phyloP scores from a whole-genome alignment of 805 yeast species.

The Candida montana region DNA sequence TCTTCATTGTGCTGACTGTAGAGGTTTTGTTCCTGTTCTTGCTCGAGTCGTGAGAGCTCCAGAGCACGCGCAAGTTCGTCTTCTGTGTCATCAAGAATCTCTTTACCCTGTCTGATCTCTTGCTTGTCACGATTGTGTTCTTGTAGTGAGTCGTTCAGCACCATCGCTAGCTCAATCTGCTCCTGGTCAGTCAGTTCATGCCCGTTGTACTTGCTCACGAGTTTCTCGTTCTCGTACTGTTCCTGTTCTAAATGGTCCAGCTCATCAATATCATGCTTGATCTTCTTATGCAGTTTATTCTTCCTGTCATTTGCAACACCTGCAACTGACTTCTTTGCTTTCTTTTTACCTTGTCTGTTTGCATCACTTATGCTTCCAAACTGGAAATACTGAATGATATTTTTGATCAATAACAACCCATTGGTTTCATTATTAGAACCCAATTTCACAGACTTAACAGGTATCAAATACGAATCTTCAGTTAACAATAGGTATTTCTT shows the following conservation, averaged over 20 bases:
- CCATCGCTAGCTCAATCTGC: constrained; percentile 24
- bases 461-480: constrained; percentile 11
- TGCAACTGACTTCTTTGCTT: constrained; percentile 12
- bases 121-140: constrained; percentile 9
- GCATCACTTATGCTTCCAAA: constrained; percentile 14
- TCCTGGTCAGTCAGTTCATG: constrained; percentile 16
- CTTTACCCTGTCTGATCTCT: constrained; percentile 2
- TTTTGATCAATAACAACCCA: constrained; percentile 17
- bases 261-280: constrained; percentile 20
- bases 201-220: constrained; percentile 22
- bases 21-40: neutral
- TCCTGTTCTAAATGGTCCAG: constrained; percentile 17
- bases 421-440: constrained; percentile 10
- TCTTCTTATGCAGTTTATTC: constrained; percentile 14
- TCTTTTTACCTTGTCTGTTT: neutral
- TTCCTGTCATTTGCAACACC: constrained; percentile 18
- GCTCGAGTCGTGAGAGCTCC: constrained; percentile 8
- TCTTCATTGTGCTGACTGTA: too few species aligned
- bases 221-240: constrained; percentile 8
- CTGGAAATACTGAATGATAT: constrained; percentile 21
- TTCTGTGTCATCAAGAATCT: constrained; percentile 10
- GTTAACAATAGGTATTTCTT: constrained; percentile 11
- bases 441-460: constrained; percentile 14
- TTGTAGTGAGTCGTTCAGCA: constrained; percentile 19
- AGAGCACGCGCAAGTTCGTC: constrained; percentile 10